Evolutionary conservation across 2,329 filamentous ascomycete species (phyloP), one percentile per base, ranked within the genome.

Genomic region (Arthrobotrys sinensis): DNA sequence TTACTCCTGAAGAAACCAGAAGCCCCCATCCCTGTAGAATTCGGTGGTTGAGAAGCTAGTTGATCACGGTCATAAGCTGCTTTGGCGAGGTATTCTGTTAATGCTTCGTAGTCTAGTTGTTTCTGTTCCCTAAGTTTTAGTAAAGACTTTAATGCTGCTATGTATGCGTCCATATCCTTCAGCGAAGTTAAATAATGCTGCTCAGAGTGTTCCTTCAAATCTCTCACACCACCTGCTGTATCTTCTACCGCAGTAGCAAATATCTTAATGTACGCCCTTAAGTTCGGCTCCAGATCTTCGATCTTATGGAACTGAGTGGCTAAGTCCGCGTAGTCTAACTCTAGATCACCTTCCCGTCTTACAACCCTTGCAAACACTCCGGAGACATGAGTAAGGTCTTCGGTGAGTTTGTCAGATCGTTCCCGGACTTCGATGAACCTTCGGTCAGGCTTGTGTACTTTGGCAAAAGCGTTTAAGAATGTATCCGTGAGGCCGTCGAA

Each of bases 401-500:
- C 95, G 82, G 97, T 94, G 4, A 99, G 88, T 85, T 97, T 98
- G 85, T 96, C 92, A 43, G 93, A 93, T 84, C 93, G 93, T 83
- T 98, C 96, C 82, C 91, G 91, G 77, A 98, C 94, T 83, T 98
- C 95, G 80, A 96, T 91, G 84, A 99, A 99, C 36, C 96, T 92
- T 82, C 93, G 92, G 85, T 99, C 96, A 5, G 94, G 92, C 84
- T 96, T 97, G 86, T 98, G 93, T 0, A 97, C 91, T 85, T 98
- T 99, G 57, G 92, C 94, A 83, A 99, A 99, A 45, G 94, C 95
- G 83, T 98, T 98, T 84, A 99, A 92, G 83, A 98, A 96, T 40
- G 92, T 96, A 84, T 99, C 96, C 46, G 96, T 93, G 83, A 98
- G 93, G 82, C 93, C 94, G 83, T 99, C 96, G 82, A 99, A 96